Base-by-base conservation (phyloP, 2,329 filamentous ascomycete genomes). In the Apiospora pterosperma region DNA sequence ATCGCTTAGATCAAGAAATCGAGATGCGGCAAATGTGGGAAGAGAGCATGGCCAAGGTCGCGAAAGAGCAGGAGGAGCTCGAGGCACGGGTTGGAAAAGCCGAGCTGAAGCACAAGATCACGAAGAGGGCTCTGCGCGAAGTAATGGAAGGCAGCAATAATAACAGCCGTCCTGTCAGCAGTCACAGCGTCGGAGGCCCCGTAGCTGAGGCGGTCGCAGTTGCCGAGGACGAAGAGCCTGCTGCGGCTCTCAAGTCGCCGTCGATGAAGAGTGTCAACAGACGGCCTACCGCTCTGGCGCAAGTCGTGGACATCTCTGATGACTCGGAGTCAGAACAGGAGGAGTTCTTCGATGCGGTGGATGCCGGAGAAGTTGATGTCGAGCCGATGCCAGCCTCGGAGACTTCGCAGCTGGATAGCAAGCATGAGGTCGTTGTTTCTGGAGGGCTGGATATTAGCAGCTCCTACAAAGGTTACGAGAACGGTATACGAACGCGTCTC, bases 31-130 rank as follows among this genome's bases (percentile, higher is more conserved):
- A 92, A 66, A 92, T 99, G 88, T 99, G 96, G 96, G 96, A 99
- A 78, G 96, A 99, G 73, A 98, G 94, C 78, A 97, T 99, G 96
- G 93, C 96, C 11, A 90, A 94, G 72, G 91, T 99, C n/a, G 96
- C 94, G 21, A 89, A 88, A 64, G 96, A 99, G 76, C 96, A 99
- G 72, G 96, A 98, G 77, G 87, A 93, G 62, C 85, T 99, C 1
- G 93, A 98, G 75, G 92, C 88, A 39, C 90, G 90, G 65, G 92
- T 97, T 66, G 93, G 92, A 55, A 92, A 97, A 77, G 92, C 93
- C 1, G 95, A 98, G 76, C 87, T 91, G 74, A 98, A 97, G 82
- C 88, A 93, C 64, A 94, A 92, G 75, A 86, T 92, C 68, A 96
- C 96, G 4, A 98, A 97, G 82, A 89, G 90, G 68, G 94, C 93